Evolutionary conservation across 2,329 filamentous ascomycete genomes (phyloP), one percentile per base, ranked within the genome.

Genomic region (Colletotrichum cordylinicola): DNA sequence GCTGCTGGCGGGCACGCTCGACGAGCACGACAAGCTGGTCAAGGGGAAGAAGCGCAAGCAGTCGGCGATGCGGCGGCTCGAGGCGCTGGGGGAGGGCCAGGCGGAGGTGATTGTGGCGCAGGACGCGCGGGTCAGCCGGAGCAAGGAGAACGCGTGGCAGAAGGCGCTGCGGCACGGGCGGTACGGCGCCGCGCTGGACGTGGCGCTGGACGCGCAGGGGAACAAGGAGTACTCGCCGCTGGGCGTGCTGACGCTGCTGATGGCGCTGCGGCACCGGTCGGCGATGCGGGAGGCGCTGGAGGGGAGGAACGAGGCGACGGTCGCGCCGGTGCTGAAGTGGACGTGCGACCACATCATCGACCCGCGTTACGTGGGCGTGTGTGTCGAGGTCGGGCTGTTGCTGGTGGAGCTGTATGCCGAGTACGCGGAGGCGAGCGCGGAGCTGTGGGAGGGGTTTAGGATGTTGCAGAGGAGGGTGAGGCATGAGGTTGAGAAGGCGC

Each of bases 31-130:
- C 82, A 91, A 91, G 60, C 90, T 91, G 81, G 90, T 92, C 78
- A 91, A 91, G 73, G 94, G 94, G 85, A 92, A 94, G 81, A 94
- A 95, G 87, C 87, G 87, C 71, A 84, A 85, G 37, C 84, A 84
- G 67, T 84, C 85, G n/a, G 84, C 86, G 33, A 83, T 84, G 24
- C 86, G 87, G 79, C 84, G 87, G n/a, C 93, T 96, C 76, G 95
- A 98, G 81, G 94, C 96, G 81, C 90, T 94, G 24, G 96, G 95
- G 78, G 95, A 98, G 83, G 94, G 93, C 60, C 72, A 74, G 52
- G 94, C 93, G 29, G 96, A 98, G 82, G 96, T 98, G 70, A 91
- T 98, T 79, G 96, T 98, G 80, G 94, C 96, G 56, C 93, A 95
- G 79, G 92, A 94, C 55, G 86, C 83, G 48, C 89, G 89, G 76